phyloP scores from a whole-genome alignment of 176 grass and related monocot species.

The Dendrocalamus sinicus region DNA sequence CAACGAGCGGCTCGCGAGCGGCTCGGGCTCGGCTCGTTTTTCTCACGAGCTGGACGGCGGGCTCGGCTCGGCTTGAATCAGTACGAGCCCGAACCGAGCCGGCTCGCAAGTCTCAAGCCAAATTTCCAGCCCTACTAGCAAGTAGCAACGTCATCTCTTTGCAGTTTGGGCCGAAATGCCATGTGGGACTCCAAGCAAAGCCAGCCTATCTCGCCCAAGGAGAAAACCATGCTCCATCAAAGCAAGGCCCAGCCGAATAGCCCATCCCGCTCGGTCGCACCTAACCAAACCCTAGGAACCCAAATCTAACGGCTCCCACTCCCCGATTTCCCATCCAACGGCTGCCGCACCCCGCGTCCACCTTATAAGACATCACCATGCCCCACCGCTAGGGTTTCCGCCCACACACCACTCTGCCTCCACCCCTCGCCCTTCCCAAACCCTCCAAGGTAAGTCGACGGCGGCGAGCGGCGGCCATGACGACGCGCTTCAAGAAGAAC shows the following conservation, averaged over 20 bases:
- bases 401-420: conserved; percentile 35
- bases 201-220: not conserved
- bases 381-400: conserved; percentile 40
- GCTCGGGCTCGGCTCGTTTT: no score
- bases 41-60: no score
- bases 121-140: no score
- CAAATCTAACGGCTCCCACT: conserved; percentile 3
- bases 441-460: conserved; percentile 37
- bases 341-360: not conserved
- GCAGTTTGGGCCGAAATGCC: not conserved
- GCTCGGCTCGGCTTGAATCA: no score
- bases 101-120: no score
- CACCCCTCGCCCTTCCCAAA: not conserved
- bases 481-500: conserved; percentile 92
- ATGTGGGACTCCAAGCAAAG: not conserved
- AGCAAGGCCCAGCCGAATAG: not conserved
- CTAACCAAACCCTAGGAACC: conserved; percentile 30
- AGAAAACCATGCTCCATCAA: no score
- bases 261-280: not conserved
- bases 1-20: no score
- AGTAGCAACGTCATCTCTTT: no score
- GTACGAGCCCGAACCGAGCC: no score
- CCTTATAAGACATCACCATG: conserved; percentile 32
- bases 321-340: conserved; percentile 34
- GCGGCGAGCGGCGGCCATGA: conserved; percentile 61